Percentiles rank a stretch among this genome's conserved stretches.
Conservation (phyloP, 2,329 filamentous ascomycete genomes). For the Neonectria faginata region DNA sequence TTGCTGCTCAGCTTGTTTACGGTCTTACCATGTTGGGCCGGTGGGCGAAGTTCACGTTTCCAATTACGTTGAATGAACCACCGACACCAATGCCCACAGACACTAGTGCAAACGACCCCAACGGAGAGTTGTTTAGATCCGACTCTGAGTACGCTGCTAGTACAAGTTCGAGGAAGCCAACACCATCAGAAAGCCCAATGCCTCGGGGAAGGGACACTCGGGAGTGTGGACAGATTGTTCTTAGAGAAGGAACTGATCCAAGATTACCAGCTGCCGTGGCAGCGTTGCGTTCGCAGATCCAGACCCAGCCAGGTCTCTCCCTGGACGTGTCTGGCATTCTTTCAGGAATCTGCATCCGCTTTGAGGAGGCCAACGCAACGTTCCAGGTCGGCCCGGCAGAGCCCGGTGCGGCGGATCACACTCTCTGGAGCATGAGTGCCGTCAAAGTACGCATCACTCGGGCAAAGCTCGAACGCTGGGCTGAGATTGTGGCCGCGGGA, state of each 20-base stretch:
- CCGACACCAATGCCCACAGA: constrained; percentile 44
- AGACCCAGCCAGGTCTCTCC: constrained; percentile 57
- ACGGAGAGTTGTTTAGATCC: constrained; percentile 34
- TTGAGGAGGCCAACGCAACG: constrained; percentile 57
- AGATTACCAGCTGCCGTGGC: constrained; percentile 55
- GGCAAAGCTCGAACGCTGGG: constrained; percentile 60
- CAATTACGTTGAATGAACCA: constrained; percentile 46
- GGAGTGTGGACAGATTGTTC: constrained; percentile 34
- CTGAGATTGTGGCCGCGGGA: constrained; percentile 57
- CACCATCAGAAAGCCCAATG: constrained; percentile 22
- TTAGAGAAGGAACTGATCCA: constrained; percentile 51
- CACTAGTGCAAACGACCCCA: constrained; percentile 37
- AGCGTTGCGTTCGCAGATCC: constrained; percentile 55
- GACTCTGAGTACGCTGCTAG: constrained; percentile 41
- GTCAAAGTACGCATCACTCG: constrained; percentile 61
- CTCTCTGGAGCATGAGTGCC: constrained; percentile 62
- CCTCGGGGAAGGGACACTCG: constrained; percentile 27
- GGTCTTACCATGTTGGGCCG: constrained; percentile 63
- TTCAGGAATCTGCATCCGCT: constrained; percentile 54
- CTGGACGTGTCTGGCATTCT: constrained; percentile 60
- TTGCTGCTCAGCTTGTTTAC: constrained; percentile 61
- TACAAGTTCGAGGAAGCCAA: constrained; percentile 18
- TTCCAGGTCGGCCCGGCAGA: constrained; percentile 50
- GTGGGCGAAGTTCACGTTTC: constrained; percentile 61
- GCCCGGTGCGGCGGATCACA: constrained; percentile 54